Base-by-base conservation (phyloP, 1,139 yeast genomes). In the Suhomyces panamericanus region DNA sequence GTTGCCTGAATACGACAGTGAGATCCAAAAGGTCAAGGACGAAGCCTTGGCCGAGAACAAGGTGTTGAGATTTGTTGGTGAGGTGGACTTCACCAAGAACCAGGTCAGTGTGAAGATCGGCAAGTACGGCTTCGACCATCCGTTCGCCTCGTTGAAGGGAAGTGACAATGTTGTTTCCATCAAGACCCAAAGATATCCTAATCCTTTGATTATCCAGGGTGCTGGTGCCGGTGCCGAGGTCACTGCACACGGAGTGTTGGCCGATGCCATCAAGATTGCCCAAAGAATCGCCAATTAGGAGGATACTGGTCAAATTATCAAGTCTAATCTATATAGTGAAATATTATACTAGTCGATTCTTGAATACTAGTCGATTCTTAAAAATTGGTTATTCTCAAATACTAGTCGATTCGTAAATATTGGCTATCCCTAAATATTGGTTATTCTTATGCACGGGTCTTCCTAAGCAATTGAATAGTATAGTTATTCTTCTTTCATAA, bases 151-250 rank as follows among this genome's bases (percentile, higher is more conserved):
- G 3, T 79, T 95, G 64, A 87, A 88, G 73, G 98, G 98, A 39
- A 87, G 96, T 52, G 98, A 93, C 65, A 95, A 95, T 62, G 96
- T 95, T 49, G 87, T 95, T 50, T 83, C 97, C 15, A 87, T 93
- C 70, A 86, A 84, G 65, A 85, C 97, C 30, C 83, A 87, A 58
- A 87, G 99, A 72, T 93, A 93, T 69, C 80, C 87, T 39, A 89
- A 88, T 67, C 99, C 99, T 47, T 78, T 93, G 66, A 86, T 93
- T 53, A 79, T 93, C 56, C 99, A 93, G 76, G 99, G 99, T 68
- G 99, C 99, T 35, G 99, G 96, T 67, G 99, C 99, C 30, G 99
- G 99, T 69, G 96, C 96, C 49, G 98, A 85, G 35, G 98, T 93
- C 44, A 93, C 99, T 44, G 99, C 99, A 49, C 96, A 95, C 66